Evolutionary conservation across 345 rosid species (phyloP), one percentile per base, ranked within the genome.

Genomic region (Camelina neglecta): DNA sequence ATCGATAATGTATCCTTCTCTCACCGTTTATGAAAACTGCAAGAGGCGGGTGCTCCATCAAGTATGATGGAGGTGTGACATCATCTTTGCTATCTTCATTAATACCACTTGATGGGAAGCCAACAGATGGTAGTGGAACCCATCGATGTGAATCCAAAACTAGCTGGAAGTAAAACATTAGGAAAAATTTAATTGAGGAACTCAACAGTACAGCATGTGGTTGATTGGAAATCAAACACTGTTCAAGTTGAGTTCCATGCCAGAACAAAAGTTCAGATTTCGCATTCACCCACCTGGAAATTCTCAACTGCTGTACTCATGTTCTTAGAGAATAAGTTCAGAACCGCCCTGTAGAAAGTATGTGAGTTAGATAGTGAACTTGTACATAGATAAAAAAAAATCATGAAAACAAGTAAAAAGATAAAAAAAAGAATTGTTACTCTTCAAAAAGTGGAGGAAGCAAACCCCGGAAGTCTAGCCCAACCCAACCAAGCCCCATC

Each of bases 1-100:
- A 35, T 2, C 5, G 13, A 63, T 51, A 44, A 6, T 39, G 7
- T 24, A 33, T 44, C 50, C 31, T 26, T 45, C 55, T 59, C 85
- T 76, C 77, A 90, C 99, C 98, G 60, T 92, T 95, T 60, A 92
- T 69, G 81, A 95, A 95, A 57, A 95, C 97, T 5, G 99, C 99
- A 76, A 90, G 96, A 61, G 98, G 98, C 64, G 99, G 97, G 80
- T 95, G 97, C 80, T 95, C 99, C 99, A 95, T 95, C 55, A 95
- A 78, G 85, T 83, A 80, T 61, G 98, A 88, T 16, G 99, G 99
- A 3, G 99, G 98, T 70, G 93, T 86, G 76, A 95, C 90, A 72
- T 95, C 99, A 71, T 88, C 99, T 51, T 83, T 90, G 83, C 82
- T 84, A 77, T 87, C 94, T 74, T 89, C 96, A 44, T 77, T 73